These are phyloP conservation scores for Naganishia kalamii DNA, from an alignment of 768 basidiomycete genomes.

Conservation along the genomic window DNA sequence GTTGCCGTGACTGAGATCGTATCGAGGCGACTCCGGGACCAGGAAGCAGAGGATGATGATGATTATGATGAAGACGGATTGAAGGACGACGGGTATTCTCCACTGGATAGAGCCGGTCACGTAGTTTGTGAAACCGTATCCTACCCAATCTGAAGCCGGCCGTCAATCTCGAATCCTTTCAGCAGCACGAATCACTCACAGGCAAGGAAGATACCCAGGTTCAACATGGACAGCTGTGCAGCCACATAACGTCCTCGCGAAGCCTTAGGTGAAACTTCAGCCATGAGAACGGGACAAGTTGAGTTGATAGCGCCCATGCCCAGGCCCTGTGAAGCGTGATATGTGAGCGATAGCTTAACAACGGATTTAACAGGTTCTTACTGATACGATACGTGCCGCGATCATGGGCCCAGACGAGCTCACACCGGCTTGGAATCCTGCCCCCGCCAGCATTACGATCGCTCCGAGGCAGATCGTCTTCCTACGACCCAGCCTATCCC, in stretches of 20 bases:
- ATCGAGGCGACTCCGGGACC: constrained; percentile 36
- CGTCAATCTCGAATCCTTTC: neutral
- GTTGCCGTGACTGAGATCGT: constrained; percentile 16
- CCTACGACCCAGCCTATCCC: constrained; percentile 30
- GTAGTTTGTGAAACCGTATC: constrained; percentile 32
- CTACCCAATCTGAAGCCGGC: constrained; percentile 27
- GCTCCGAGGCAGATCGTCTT: constrained; percentile 29
- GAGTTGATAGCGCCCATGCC: constrained; percentile 34
- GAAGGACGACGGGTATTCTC: constrained; percentile 34
- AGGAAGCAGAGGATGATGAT: constrained; percentile 30
- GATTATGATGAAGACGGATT: constrained; percentile 31
- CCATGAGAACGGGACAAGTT: constrained; percentile 32
- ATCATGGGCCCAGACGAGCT: constrained; percentile 30
- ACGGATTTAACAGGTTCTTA: constrained; percentile 13
- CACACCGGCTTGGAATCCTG: constrained; percentile 33
- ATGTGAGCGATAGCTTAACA: too few relatives aligned
- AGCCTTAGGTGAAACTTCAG: constrained; percentile 32
- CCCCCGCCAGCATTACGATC: constrained; percentile 32
- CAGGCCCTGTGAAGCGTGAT: neutral
- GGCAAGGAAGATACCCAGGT: constrained; percentile 24
- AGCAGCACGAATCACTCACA: neutral
- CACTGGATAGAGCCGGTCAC: constrained; percentile 27
- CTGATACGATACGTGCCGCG: constrained; percentile 30
- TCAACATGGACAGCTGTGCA: constrained; percentile 15
- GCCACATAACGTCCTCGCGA: constrained; percentile 25